Evolutionary conservation across 2,329 filamentous ascomycete genomes (phyloP), one percentile per base, ranked within the genome.

Genomic region (Scytalidium sp.): DNA sequence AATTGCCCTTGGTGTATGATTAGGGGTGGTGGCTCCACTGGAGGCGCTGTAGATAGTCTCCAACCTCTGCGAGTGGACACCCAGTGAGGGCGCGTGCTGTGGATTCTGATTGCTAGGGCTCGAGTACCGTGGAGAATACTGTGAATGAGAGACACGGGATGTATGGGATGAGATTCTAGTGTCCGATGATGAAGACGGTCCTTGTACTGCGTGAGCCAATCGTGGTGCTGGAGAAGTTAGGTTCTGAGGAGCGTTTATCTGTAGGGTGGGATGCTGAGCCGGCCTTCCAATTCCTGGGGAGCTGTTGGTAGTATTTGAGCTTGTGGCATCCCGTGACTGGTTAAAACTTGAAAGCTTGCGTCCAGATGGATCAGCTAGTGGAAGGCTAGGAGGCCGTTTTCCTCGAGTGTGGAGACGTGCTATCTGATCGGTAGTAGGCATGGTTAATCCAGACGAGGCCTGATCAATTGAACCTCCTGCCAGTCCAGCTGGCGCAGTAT

Each of bases 1-100:
- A 40, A 51, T 50, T 8, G 51, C 42, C 17, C 55, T 60, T 27
- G 53, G 55, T 7, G 41, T 50, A n/a, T 56, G 47, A 39, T 50
- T 56, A 17, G 51, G 56, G 25, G 63, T 57, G 7, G 56, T 56
- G 19, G 60, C 60, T 8, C 48, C 55, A 23, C 48, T 51, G 3
- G 62, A 59, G 2, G 62, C 60, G 53, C 72, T 77, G 42, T 79
- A 79, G 23, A 81, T 79, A 2, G 74, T 79, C 55, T 84, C 79
- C 1, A 84, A 68, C 2, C 77, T 74, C 51, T 78, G 72, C n/a
- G 79, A 77, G 11, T 74, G 60, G 8, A 59, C 43, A 45, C 20
- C 10, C 46, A 47, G 6, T 46, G 41, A 29, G 46, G 50, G 19
- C 45, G 53, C 32, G 50, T 47, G 2, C 45, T 41, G 46, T 57